A percentile compares a stretch with the other conserved stretches of the same genome.
Evolutionary conservation across 192 early-diverging fungal species (phyloP).

Genomic region (Rhizophagus clarus): DNA sequence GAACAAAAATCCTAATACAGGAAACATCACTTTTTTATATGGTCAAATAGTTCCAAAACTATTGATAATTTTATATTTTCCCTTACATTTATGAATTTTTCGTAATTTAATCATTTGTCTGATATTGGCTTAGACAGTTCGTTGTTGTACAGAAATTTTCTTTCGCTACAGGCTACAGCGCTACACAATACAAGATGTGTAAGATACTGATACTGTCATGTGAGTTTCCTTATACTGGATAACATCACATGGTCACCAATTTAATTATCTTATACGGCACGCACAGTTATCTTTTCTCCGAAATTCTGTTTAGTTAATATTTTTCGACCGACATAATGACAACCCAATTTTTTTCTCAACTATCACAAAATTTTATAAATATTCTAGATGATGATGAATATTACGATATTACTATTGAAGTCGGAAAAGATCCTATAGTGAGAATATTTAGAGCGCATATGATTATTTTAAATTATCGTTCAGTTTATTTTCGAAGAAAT

Average conservation of each 20-base stretch:
- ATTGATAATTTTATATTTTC: slow-evolving; percentile 17
- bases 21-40: not conserved
- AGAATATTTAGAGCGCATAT: slow-evolving; percentile 17
- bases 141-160: no score
- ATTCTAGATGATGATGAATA: slow-evolving; percentile 13
- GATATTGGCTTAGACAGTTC: no score
- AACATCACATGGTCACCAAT: no score
- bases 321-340: not conserved
- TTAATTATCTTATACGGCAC: no score
- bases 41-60: not conserved
- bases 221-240: no score
- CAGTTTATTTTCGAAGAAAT: not conserved
- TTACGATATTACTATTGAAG: slow-evolving; percentile 18
- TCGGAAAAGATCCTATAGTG: not conserved
- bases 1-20: no score
- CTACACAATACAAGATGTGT: no score
- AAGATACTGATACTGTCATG: no score
- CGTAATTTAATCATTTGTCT: no score
- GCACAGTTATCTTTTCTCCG: no score
- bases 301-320: no score
- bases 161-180: no score
- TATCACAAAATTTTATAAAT: slow-evolving; percentile 1
- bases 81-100: not conserved
- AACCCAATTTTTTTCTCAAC: not conserved
- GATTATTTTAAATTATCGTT: slow-evolving; percentile 1